Base-by-base conservation (phyloP, 306 rosid species). In the Datisca glomerata region DNA sequence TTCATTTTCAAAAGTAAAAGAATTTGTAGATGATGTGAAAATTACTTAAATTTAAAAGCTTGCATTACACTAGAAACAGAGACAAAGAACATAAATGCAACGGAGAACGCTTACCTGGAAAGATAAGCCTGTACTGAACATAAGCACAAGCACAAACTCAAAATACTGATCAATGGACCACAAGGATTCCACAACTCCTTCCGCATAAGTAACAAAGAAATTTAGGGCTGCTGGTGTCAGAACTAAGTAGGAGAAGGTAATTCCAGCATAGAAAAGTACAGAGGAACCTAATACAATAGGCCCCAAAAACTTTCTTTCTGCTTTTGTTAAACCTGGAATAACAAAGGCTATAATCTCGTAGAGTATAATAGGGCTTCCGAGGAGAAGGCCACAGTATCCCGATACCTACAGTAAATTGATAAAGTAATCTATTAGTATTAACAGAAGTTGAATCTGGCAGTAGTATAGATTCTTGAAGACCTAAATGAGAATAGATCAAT, bases 91-190 rank as follows among this genome's bases (percentile, higher is more conserved):
- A 42, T 8, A 10, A 36, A 18, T 23, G 49, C 24, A 47, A 45
- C 59, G 14, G 25, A n/a, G 21, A 43, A 8, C 18, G n/a, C 21
- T 47, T 72, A 89, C 98, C 98, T 89, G 98, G 77, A 89, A 89
- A 57, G 98, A 89, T 68, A 89, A 64, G 65, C 98, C 98, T 31
- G 98, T 89, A 47, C 98, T 89, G 79, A 89, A 89, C 91, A 89
- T 70, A 15, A 89, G 93, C 46, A 89, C 85, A 10, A 89, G 86
- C n/a, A 89, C 89, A 20, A 84, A 89, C 60, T 89, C 98, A 54
- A 89, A 89, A 75, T 89, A 89, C 43, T 89, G 98, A 68, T 89
- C 98, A 6, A 89, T 89, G 45, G 97, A 89, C 97, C 97, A 89
- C 22, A 89, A 37, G 20, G 97, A 89, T 64, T 89, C 97, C 49